Percentiles rank a stretch among this genome's conserved stretches.
Evolutionary conservation across 1,139 yeast genomes (phyloP).

Genomic region (Lodderomyces metapsilosis): DNA sequence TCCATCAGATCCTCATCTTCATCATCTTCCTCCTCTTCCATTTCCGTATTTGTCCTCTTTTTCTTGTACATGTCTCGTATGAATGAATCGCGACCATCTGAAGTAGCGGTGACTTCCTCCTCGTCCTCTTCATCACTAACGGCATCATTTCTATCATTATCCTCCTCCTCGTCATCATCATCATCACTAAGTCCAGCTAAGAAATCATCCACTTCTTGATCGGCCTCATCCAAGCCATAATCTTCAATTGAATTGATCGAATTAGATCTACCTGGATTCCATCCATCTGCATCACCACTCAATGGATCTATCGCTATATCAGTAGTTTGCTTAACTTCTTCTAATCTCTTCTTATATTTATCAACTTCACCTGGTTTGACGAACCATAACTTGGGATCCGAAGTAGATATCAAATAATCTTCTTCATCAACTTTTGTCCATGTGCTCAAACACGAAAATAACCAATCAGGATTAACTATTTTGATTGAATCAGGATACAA

Average conservation of each 20-base stretch:
- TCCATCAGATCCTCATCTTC: conserved; percentile 14
- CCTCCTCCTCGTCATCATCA: conserved; percentile 41
- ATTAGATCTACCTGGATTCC: conserved; percentile 23
- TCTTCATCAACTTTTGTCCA: conserved; percentile 75
- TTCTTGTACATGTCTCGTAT: conserved; percentile 31
- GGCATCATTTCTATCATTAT: conserved; percentile 22
- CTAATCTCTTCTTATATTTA: conserved; percentile 37
- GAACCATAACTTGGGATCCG: conserved; percentile 36
- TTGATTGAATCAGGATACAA: conserved; percentile 59
- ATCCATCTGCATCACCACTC: conserved; percentile 9
- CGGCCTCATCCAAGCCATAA: conserved; percentile 54
- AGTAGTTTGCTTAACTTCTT: conserved; percentile 8
- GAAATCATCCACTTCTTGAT: conserved; percentile 60
- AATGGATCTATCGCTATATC: not conserved
- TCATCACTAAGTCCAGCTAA: conserved; percentile 56
- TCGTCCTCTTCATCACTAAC: conserved; percentile 12
- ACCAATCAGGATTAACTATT: conserved; percentile 91
- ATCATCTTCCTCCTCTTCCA: conserved; percentile 16
- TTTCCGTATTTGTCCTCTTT: conserved; percentile 19
- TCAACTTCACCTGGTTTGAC: conserved; percentile 44
- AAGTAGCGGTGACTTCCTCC: conserved; percentile 11
- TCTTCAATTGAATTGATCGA: conserved; percentile 34
- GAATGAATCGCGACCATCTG: conserved; percentile 25
- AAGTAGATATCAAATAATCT: conserved; percentile 54
- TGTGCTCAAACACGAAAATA: conserved; percentile 75